A percentile compares a stretch with the other conserved stretches of the same genome.
Conservation (phyloP, 345 rosid species). For the Streptanthus diversifolius region DNA sequence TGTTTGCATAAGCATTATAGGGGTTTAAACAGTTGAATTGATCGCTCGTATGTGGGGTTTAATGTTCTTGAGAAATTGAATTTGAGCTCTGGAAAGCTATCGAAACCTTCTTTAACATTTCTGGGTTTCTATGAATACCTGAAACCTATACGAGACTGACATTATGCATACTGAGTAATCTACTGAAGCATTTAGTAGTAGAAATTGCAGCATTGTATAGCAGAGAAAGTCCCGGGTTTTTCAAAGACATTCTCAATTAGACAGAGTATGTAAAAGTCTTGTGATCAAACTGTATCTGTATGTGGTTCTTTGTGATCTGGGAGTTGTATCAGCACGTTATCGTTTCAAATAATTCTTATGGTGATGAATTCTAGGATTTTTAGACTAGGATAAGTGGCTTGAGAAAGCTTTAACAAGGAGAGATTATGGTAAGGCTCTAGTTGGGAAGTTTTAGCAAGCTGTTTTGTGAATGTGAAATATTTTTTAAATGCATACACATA, state of each 20-base stretch:
- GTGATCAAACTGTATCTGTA: not conserved
- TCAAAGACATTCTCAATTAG: not conserved
- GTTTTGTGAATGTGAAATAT: slow-evolving; percentile 2
- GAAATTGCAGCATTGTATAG: not conserved
- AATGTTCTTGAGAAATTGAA: not conserved
- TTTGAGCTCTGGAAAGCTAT: too few relatives aligned
- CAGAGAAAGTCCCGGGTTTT: not conserved
- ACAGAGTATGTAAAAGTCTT: not conserved
- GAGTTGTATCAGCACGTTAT: not conserved
- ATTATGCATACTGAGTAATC: not conserved
- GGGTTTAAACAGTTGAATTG: not conserved
- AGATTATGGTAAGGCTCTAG: not conserved
- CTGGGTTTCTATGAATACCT: not conserved
- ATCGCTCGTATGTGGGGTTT: not conserved
- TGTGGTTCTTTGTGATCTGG: not conserved
- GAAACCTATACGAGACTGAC: not conserved
- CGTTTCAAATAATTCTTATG: not conserved
- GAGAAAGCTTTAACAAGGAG: not conserved
- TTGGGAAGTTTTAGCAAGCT: not conserved
- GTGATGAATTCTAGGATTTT: not conserved
- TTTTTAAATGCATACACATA: not conserved
- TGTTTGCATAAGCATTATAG: not conserved
- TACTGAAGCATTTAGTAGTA: not conserved
- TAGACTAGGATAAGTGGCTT: not conserved
- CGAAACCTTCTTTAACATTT: not conserved